Base-by-base conservation (phyloP, 768 basidiomycete genomes). In the Baorangia bicolor region DNA sequence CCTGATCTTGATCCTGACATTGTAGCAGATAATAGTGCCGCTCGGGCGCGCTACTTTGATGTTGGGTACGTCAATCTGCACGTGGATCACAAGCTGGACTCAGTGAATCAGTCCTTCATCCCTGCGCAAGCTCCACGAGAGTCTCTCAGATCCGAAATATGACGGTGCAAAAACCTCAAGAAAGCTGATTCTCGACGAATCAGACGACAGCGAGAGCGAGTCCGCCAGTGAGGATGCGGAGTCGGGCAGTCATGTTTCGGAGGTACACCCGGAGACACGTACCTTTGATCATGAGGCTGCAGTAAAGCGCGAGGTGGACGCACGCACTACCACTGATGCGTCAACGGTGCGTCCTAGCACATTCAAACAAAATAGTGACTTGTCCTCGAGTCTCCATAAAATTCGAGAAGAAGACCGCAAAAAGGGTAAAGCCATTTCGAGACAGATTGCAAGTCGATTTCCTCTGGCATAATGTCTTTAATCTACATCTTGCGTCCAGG, bases 351-450 rank as follows among this genome's bases (percentile, higher is more conserved):
- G 14, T 48, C 28, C 48, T 7, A 28, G 21, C 13, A 6, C 28
- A 35, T 25, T 53, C 27, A 35, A 55, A 16, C 55, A 60, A 45
- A 52, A 58, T 11, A 76, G 76, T 28, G 81, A 85, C 63, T 67
- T 86, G 30, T 71, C 85, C 12, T 74, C 78, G 0, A 75, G 75
- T 25, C 73, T 92, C 55, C 79, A 77, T 60, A 77, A 79, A 67
- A 83, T 78, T 20, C 80, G 86, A 61, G 83, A 87, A 49, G 81
- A 84, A 47, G 92, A 94, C 69, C 75, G 80, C 40, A 78, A 76
- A 71, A 98, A 98, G 71, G 96, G 95, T 3, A 82, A 81, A 60
- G 93, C 90, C 7, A 85, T 98, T 51, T 79, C 84, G 44, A 83
- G 81, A 58, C 96, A 98, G 74, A 81, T 94, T 51, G 96, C 90